Percentiles rank a stretch among this genome's conserved stretches.
Evolutionary conservation across 129 eudicot genomes (phyloP).

Genomic region (Flaveria ramosissima): DNA sequence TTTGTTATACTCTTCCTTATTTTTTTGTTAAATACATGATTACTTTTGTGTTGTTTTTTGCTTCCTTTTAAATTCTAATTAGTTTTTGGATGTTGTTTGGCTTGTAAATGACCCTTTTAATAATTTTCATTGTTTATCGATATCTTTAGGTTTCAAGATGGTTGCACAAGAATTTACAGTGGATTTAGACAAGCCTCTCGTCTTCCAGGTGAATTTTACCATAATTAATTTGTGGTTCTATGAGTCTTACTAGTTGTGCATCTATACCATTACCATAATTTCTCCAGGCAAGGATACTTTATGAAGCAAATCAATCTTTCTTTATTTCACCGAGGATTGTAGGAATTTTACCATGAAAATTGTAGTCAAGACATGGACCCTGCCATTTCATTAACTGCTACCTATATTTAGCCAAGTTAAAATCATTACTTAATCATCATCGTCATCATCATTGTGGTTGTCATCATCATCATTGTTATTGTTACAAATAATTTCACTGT

Average conservation of each 20-base stretch:
- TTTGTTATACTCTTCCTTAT: background rate
- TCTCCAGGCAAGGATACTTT: background rate
- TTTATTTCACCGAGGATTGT: background rate
- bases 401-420: background rate
- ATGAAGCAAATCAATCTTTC: background rate
- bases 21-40: background rate
- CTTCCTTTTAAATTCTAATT: background rate
- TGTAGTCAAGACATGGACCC: constrained; percentile 4
- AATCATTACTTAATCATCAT: background rate
- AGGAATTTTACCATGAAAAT: background rate
- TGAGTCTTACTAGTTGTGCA: background rate
- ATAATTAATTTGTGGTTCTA: background rate
- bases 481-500: background rate
- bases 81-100: background rate
- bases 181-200: constrained; percentile 87
- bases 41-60: background rate
- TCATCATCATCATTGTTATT: background rate
- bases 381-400: background rate
- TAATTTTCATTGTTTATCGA: constrained; percentile 10
- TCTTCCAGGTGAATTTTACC: constrained; percentile 65
- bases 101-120: background rate
- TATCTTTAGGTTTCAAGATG: constrained; percentile 53
- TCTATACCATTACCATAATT: background rate
- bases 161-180: constrained; percentile 76
- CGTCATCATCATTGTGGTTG: no score